Evolutionary conservation across 805 yeast genomes (phyloP).

Genomic region (Candida xyloterini): DNA sequence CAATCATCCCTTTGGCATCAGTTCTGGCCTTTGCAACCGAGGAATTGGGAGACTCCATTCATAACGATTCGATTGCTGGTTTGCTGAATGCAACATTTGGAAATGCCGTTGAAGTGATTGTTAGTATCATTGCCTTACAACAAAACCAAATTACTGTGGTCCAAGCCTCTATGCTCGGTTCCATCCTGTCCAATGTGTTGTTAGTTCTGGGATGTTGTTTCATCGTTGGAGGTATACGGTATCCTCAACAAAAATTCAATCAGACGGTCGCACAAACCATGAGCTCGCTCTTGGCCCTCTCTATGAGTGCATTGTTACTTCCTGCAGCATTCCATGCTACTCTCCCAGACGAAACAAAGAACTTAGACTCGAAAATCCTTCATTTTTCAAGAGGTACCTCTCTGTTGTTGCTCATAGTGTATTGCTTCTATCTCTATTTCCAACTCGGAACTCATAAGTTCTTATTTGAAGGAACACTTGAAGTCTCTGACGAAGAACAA

Average conservation of each 20-base stretch:
- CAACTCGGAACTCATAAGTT: constrained; percentile 84
- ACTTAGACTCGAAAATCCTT: constrained; percentile 46
- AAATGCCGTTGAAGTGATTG: constrained; percentile 95
- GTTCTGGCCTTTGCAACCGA: constrained; percentile 91
- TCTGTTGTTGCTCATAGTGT: constrained; percentile 70
- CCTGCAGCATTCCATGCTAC: constrained; percentile 97
- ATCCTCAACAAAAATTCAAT: constrained; percentile 84
- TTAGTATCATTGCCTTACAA: constrained; percentile 81
- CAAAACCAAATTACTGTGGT: constrained; percentile 90
- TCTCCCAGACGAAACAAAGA: constrained; percentile 41
- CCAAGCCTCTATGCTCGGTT: constrained; percentile 96
- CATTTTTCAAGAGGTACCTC: constrained; percentile 84
- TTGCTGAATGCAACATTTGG: constrained; percentile 95
- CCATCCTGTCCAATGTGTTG: constrained; percentile 82
- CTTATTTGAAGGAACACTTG: constrained; percentile 54
- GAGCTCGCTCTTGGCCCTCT: constrained; percentile 89
- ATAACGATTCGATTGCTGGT: constrained; percentile 90
- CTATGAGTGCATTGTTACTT: constrained; percentile 81
- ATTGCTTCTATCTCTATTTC: constrained; percentile 76
- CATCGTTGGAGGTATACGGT: constrained; percentile 84
- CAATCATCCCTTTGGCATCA: constrained; percentile 90
- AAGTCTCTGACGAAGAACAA: constrained; percentile 34
- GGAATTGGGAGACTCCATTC: constrained; percentile 75
- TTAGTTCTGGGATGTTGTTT: constrained; percentile 96
- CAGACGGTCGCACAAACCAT: constrained; percentile 98